These are phyloP conservation scores for Scheffersomyces illinoinensis DNA, from an alignment of 1,139 yeast species.

Conservation along the genomic window DNA sequence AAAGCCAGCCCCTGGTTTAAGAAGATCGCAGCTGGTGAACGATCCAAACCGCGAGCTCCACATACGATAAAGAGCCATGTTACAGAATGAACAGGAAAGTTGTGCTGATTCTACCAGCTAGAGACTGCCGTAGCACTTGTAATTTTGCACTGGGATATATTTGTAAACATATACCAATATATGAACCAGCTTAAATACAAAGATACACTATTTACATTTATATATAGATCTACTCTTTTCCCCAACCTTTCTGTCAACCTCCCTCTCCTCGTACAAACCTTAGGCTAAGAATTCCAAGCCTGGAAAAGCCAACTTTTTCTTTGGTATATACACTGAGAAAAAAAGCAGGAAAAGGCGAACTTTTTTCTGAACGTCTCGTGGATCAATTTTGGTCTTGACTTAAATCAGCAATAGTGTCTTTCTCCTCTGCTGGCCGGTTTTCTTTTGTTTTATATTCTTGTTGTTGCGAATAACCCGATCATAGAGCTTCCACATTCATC, in stretches of 20 bases:
- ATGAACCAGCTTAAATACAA: no score
- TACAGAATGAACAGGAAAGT: no score
- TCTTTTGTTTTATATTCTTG: not conserved
- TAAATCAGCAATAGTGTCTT: not conserved
- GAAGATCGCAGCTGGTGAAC: no score
- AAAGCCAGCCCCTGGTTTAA: no score
- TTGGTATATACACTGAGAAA: not conserved
- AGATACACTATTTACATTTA: not conserved
- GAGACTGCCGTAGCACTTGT: no score
- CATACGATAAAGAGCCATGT: no score
- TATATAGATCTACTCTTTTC: not conserved
- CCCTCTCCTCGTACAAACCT: not conserved
- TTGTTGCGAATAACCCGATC: not conserved
- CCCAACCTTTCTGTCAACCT: not conserved
- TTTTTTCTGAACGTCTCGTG: not conserved
- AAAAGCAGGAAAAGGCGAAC: not conserved
- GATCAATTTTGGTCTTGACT: not conserved
- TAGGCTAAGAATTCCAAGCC: not conserved
- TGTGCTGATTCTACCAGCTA: no score
- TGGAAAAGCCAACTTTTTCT: not conserved
- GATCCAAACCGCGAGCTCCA: no score
- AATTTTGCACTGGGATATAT: no score
- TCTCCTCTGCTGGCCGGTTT: not conserved
- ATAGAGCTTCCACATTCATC: not conserved
- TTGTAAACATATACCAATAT: no score